Conservation (phyloP, 2,329 filamentous ascomycete species). For the Penicillium sp. region DNA sequence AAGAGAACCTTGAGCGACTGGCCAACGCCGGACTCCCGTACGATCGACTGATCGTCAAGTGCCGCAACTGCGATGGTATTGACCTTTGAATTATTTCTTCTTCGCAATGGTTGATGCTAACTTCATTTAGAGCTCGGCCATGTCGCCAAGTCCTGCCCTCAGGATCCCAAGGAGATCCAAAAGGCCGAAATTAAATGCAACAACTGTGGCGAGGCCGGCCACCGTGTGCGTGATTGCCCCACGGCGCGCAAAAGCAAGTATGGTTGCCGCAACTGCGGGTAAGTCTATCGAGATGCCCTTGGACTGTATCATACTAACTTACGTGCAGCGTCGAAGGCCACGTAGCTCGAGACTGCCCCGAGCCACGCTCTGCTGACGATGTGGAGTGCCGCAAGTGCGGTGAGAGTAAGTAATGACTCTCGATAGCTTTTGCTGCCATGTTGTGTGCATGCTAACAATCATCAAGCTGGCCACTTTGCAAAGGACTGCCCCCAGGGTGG, state of each 20-base stretch:
- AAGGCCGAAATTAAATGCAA: slow-evolving; percentile 47
- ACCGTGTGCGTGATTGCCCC: slow-evolving; percentile 47
- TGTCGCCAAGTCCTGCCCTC: slow-evolving; percentile 42
- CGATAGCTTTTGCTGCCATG: not conserved
- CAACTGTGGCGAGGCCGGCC: slow-evolving; percentile 46
- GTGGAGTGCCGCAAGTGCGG: slow-evolving; percentile 45
- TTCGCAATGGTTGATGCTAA: slow-evolving; percentile 2
- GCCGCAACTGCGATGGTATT: slow-evolving; percentile 47
- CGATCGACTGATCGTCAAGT: slow-evolving; percentile 49
- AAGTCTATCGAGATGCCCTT: slow-evolving; percentile 9
- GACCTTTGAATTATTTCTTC: not conserved
- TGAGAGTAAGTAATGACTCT: slow-evolving; percentile 27
- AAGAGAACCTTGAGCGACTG: slow-evolving; percentile 51
- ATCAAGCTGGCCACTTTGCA: slow-evolving; percentile 42
- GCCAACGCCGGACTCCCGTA: slow-evolving; percentile 48
- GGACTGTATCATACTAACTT: slow-evolving; percentile 8
- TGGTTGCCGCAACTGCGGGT: slow-evolving; percentile 53
- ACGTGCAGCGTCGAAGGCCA: slow-evolving; percentile 41
- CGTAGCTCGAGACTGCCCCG: slow-evolving; percentile 46
- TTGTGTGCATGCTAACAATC: slow-evolving; percentile 7
- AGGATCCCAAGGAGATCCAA: slow-evolving; percentile 41
- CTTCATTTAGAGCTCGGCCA: slow-evolving; percentile 45
- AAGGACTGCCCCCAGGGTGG: slow-evolving; percentile 42
- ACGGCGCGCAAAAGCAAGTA: slow-evolving; percentile 35
- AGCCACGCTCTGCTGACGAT: slow-evolving; percentile 41